phyloP scores from a whole-genome alignment of 441 rosid genomes.

The Capsella rubella region DNA sequence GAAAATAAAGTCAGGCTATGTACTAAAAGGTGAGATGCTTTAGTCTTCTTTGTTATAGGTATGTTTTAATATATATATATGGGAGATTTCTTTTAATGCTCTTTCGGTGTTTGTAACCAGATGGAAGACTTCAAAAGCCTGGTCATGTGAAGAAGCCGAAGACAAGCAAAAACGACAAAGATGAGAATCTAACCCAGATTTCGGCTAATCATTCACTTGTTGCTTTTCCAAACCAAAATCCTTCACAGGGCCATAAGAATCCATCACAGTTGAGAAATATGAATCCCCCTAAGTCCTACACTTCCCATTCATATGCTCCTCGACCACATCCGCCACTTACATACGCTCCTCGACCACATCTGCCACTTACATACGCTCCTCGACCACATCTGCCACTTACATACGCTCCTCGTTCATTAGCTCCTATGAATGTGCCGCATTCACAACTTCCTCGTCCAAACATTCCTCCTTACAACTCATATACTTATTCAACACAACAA shows the following conservation, averaged over 20 bases:
- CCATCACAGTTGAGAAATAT: slow-evolving; percentile 30
- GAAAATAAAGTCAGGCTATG: slow-evolving; percentile 44
- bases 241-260: slow-evolving; percentile 42
- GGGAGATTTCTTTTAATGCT: slow-evolving; percentile 12
- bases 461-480: slow-evolving; percentile 18
- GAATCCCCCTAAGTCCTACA: slow-evolving; percentile 35
- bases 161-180: slow-evolving; percentile 41
- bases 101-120: slow-evolving; percentile 43
- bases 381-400: slow-evolving; percentile 2
- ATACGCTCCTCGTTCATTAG: slow-evolving; percentile 11
- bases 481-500: slow-evolving; percentile 37
- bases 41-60: slow-evolving; percentile 11
- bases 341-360: not conserved
- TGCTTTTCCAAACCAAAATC: slow-evolving; percentile 40
- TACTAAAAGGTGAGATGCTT: slow-evolving; percentile 40
- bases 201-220: slow-evolving; percentile 36
- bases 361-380: slow-evolving; percentile 35
- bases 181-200: slow-evolving; percentile 30
- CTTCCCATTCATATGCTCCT: slow-evolving; percentile 39
- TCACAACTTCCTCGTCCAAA: slow-evolving; percentile 33
- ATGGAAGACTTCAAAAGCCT: slow-evolving; percentile 49
- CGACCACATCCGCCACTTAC: slow-evolving; percentile 8
- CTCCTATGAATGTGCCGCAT: slow-evolving; percentile 18
- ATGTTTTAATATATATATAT: not conserved
- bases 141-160: slow-evolving; percentile 43